A percentile compares a stretch with the other conserved stretches of the same genome.
phyloP scores from a whole-genome alignment of 2,329 filamentous ascomycete species.

The Arthrinium puccinioides region DNA sequence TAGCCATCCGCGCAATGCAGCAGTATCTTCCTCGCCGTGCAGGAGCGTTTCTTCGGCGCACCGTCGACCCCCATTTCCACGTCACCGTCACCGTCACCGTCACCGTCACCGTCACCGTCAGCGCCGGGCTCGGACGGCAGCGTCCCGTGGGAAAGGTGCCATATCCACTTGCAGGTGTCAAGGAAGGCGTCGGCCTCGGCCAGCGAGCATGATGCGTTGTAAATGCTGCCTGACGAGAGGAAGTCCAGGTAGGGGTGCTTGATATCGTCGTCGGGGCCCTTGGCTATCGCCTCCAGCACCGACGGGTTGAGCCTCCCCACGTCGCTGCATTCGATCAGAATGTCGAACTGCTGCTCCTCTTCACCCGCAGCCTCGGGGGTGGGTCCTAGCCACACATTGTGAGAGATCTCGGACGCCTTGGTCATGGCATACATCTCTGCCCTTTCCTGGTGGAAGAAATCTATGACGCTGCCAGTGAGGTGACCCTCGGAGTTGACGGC shows the following conservation, averaged over 20 bases:
- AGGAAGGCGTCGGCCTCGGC: conserved; percentile 77
- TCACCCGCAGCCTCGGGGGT: conserved; percentile 63
- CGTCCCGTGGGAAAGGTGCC: conserved; percentile 68
- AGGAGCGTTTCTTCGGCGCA: conserved; percentile 42
- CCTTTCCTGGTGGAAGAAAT: conserved; percentile 85
- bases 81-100: conserved; percentile 12
- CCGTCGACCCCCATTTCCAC: conserved; percentile 24
- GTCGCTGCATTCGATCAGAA: conserved; percentile 86
- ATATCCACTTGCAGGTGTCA: conserved; percentile 85
- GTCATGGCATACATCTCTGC: conserved; percentile 94
- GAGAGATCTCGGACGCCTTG: conserved; percentile 76
- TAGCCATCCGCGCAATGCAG: conserved; percentile 96
- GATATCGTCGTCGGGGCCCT: conserved; percentile 39
- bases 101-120: conserved; percentile 19
- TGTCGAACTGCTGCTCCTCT: conserved; percentile 62
- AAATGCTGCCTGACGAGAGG: conserved; percentile 87
- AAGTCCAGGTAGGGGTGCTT: conserved; percentile 59
- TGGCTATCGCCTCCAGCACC: conserved; percentile 56
- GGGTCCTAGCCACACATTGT: conserved; percentile 85
- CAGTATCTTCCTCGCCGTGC: conserved; percentile 60
- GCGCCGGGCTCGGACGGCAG: conserved; percentile 24
- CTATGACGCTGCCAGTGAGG: conserved; percentile 70
- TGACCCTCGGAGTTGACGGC: conserved; percentile 65
- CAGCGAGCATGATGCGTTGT: conserved; percentile 77
- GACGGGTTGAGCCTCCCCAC: conserved; percentile 67